A percentile compares a stretch with the other conserved stretches of the same genome.
Evolutionary conservation across 2,329 filamentous ascomycete species (phyloP).

Genomic region (Microdochium trichocladiopsis): DNA sequence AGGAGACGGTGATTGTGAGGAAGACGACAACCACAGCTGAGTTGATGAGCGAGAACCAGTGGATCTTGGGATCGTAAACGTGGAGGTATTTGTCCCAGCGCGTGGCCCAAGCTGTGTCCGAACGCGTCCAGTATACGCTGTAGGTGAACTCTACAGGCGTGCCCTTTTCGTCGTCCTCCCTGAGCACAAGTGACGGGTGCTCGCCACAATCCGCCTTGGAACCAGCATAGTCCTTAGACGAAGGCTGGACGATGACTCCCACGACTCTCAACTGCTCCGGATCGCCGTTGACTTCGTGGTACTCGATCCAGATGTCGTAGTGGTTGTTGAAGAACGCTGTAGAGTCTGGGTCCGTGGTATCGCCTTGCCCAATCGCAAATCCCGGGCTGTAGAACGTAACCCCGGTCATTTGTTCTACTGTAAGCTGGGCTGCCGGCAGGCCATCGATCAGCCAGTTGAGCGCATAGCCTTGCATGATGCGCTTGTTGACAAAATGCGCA

Average conservation of each 20-base stretch:
- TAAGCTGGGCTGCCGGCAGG: slow-evolving; percentile 79
- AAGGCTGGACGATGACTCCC: slow-evolving; percentile 81
- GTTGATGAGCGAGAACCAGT: slow-evolving; percentile 98
- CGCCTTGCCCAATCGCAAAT: slow-evolving; percentile 66
- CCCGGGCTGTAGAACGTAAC: slow-evolving; percentile 86
- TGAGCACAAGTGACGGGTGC: slow-evolving; percentile 54
- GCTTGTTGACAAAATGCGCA: slow-evolving; percentile 72
- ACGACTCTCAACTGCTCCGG: slow-evolving; percentile 76
- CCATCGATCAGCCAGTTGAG: slow-evolving; percentile 96
- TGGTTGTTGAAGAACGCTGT: slow-evolving; percentile 78
- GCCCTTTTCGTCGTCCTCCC: slow-evolving; percentile 44
- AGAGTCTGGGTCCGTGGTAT: slow-evolving; percentile 37
- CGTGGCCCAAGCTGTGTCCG: slow-evolving; percentile 85
- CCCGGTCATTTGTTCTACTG: slow-evolving; percentile 67
- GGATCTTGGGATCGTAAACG: slow-evolving; percentile 94
- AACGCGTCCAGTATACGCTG: slow-evolving; percentile 82
- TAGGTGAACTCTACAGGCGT: slow-evolving; percentile 82
- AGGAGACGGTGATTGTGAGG: slow-evolving; percentile 82
- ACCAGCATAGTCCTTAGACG: slow-evolving; percentile 56
- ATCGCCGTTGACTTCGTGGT: slow-evolving; percentile 68
- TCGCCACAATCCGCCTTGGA: slow-evolving; percentile 57
- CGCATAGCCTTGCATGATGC: slow-evolving; percentile 81
- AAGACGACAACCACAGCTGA: slow-evolving; percentile 93
- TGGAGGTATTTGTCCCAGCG: slow-evolving; percentile 99
- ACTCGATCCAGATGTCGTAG: slow-evolving; percentile 90